Evolutionary conservation across 352 stramenopile species (phyloP), one percentile per base, ranked within the genome.

Genomic region (Elongisporangium anandrum): DNA sequence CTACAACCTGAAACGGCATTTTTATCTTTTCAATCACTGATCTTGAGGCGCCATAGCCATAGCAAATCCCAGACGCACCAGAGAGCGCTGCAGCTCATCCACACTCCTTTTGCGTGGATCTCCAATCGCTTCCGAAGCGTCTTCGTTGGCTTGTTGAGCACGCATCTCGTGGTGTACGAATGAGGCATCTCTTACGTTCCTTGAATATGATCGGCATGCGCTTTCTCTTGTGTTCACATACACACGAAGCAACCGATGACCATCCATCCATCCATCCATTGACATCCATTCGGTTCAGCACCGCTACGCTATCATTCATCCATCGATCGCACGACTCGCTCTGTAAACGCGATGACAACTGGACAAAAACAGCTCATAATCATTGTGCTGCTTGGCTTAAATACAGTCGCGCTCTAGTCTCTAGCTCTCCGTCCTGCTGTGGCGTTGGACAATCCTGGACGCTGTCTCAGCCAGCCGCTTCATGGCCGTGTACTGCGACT

Each of bases 401-500:
- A 45, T 45, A 45, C 34, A 4, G 4, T 3, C 0, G 10, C 3
- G 5, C 1, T 45, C 34, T 45, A 45, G 24, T n/a, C n/a, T n/a
- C 24, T 34, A 7, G 26, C 26, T 38, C 7, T 38, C 1, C 12
- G 2, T 9, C 1, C 34, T 17, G 34, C 5, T 45, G 34, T 45
- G 34, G 34, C 34, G 34, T 45, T 70, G 70, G 1, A 81, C 56
- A 16, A 79, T 56, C 4, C 50, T 56, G 4, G 70, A 79, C 17
- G 77, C 79, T 13, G 74, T 80, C 5, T 67, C 56, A 1, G 75
- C 79, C 1, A 81, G 68, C 15, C 63, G 67, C 60, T 77, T 57
- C 57, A 81, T 58, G 0, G 61, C 66, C 1, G 72, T 57, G 66
- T 81, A 85, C 60, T 90, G 80, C 3, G 67, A 70, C 51, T 70